Conservation (phyloP, 352 stramenopile species). For the Phytophthora quininea region DNA sequence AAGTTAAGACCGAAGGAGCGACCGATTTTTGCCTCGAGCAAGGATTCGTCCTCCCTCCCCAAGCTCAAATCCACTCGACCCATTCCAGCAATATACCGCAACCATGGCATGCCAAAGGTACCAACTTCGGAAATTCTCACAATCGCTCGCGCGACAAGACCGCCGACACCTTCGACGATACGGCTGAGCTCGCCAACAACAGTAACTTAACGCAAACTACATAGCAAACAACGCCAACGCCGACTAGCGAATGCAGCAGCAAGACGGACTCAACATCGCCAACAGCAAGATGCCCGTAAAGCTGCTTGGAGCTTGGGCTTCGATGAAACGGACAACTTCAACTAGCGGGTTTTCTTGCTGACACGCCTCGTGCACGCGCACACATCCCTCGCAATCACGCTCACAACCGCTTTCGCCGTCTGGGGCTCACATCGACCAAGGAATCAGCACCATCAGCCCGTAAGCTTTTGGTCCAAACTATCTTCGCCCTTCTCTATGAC, state of each 20-base stretch:
- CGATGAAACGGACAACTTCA: constrained; percentile 1
- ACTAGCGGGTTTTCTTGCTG: neutral
- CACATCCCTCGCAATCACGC: neutral
- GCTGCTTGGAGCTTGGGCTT: neutral
- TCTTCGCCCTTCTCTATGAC: neutral
- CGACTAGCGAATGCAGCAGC: neutral
- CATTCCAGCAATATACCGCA: no score
- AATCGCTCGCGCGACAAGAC: no score
- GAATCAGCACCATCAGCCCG: neutral
- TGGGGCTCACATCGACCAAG: constrained; percentile 6
- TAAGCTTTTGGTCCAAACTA: neutral
- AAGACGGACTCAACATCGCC: neutral
- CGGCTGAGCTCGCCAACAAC: no score
- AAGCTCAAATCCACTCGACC: no score
- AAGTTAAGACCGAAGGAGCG: no score
- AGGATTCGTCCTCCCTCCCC: no score
- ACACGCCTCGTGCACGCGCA: neutral
- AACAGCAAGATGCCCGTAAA: neutral
- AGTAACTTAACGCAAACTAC: no score
- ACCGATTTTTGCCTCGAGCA: no score
- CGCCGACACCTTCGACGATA: no score
- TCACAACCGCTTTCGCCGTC: constrained; percentile 16
- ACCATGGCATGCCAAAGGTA: no score
- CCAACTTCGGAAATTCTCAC: no score
- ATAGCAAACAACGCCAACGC: no score